phyloP scores from a whole-genome alignment of 139 green algal species.

The Pycnococcus provasolii region DNA sequence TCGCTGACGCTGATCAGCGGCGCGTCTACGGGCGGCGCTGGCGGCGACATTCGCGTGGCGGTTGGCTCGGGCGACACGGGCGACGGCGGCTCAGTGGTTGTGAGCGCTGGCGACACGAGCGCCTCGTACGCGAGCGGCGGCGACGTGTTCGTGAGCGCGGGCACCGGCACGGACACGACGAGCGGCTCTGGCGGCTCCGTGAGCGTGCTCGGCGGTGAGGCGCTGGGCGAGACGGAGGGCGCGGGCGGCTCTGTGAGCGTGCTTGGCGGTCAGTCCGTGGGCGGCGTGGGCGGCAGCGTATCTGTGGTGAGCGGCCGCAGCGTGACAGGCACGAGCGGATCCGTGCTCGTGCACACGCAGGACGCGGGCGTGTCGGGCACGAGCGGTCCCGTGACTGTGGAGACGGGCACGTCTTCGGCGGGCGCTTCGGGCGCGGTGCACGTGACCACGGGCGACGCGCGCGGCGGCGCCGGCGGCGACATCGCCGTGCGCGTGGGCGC shows the following conservation, averaged over 20 bases:
- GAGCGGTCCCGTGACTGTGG: background rate
- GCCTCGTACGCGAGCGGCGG: background rate
- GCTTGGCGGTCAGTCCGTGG: background rate
- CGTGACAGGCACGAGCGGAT: background rate
- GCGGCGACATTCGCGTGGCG: conserved; percentile 2
- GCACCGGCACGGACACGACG: background rate
- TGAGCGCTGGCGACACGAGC: conserved; percentile 9
- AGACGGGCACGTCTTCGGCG: background rate
- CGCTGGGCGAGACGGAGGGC: background rate
- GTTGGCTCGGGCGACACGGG: conserved; percentile 13
- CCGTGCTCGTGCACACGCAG: background rate
- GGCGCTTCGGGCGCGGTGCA: background rate
- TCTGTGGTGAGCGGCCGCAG: background rate
- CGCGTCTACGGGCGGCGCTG: background rate
- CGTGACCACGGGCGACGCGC: conserved; percentile 1
- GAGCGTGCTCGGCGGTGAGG: background rate
- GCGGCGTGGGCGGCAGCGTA: background rate
- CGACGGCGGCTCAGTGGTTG: conserved; percentile 5
- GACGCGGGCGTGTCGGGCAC: background rate
- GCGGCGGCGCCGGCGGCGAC: background rate
- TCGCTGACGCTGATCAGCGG: conserved; percentile 1
- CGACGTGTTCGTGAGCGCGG: background rate
- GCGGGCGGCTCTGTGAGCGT: background rate
- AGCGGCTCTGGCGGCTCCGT: background rate
- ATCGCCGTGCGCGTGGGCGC: background rate